Percentiles rank a stretch among this genome's conserved stretches.
Conservation (phyloP, 495 filamentous ascomycete genomes). For the Aspergillus affinis region DNA sequence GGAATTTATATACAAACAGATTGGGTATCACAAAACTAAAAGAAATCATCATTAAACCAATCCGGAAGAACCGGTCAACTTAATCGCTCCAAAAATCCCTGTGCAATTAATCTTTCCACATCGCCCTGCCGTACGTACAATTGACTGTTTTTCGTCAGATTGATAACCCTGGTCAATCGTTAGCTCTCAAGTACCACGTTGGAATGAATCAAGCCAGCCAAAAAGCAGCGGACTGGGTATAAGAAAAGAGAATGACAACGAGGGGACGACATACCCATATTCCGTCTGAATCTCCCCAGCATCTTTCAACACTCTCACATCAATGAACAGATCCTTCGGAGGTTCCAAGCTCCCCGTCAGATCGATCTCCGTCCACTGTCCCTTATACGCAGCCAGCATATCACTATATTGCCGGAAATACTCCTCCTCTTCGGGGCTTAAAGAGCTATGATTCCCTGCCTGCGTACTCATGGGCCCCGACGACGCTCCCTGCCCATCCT, state of each 20-base stretch:
- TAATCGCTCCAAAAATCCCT: conserved; percentile 94
- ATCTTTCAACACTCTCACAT: conserved; percentile 94
- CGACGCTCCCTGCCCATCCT: conserved; percentile 23
- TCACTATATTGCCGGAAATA: conserved; percentile 91
- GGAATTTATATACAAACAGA: not conserved
- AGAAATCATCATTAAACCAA: not conserved
- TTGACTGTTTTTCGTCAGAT: conserved; percentile 95
- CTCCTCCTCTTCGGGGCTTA: conserved; percentile 97
- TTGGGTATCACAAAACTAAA: conserved; percentile 3
- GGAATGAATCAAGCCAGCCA: not conserved
- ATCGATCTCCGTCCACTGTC: conserved; percentile 98
- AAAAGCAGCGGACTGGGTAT: not conserved
- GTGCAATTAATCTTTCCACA: conserved; percentile 90
- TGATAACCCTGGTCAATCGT: conserved; percentile 69
- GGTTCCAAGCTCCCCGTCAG: conserved; percentile 93
- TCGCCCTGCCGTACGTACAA: conserved; percentile 96
- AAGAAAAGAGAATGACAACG: conserved; percentile 7
- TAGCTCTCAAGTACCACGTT: conserved; percentile 6
- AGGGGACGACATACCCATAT: conserved; percentile 72
- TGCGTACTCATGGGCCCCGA: conserved; percentile 30
- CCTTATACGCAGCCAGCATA: conserved; percentile 92
- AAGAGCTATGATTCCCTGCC: conserved; percentile 62
- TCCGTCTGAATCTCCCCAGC: conserved; percentile 99
- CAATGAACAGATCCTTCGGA: conserved; percentile 93
- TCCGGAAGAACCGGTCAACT: conserved; percentile 53